Base-by-base conservation (phyloP, 1,139 yeast genomes). In the Yamadazyma oceani region DNA sequence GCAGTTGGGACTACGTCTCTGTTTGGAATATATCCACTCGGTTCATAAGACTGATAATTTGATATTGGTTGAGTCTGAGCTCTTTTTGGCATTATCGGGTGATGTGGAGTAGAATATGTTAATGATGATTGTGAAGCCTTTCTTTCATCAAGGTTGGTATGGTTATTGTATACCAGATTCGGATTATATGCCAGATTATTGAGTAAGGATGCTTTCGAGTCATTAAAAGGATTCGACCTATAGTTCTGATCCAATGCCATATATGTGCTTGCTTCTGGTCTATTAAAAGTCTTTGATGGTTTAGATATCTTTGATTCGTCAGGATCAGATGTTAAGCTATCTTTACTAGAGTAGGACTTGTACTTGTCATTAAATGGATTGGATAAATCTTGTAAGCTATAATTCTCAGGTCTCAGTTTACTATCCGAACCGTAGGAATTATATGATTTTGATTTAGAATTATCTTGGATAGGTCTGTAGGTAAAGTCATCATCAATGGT, bases 341-440 rank as follows among this genome's bases (percentile, higher is more conserved):
- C 30, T n/a, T 27, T 27, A 16, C 30, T 27, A 4, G 30, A 27
- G 11, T 19, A 19, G 8, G 16, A 9, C 13, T 27, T 27, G 6
- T 8, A 7, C n/a, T 16, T 27, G 24, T 42, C 43, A 17, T 12
- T 25, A 29, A 46, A 44, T 17, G 48, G 49, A 33, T 45, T 39
- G 7, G 24, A n/a, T 13, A 45, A 35, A 17, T 41, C 39, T 29
- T 42, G 44, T 27, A 45, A 21, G 23, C 41, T 38, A 36, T 49
- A 40, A 19, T 29, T 28, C 15, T 19, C 8, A 19, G 5, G 5
- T 19, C 21, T 19, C 5, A 19, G 5, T 19, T 21, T 30, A 17
- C 11, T 32, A 12, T n/a, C n/a, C n/a, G n/a, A n/a, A n/a, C n/a
- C n/a, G n/a, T n/a, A n/a, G n/a, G n/a, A n/a, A n/a, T n/a, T n/a